A percentile compares a stretch with the other conserved stretches of the same genome.
phyloP scores from a whole-genome alignment of 2,329 filamentous ascomycete species.

The Aspergillus sp. region DNA sequence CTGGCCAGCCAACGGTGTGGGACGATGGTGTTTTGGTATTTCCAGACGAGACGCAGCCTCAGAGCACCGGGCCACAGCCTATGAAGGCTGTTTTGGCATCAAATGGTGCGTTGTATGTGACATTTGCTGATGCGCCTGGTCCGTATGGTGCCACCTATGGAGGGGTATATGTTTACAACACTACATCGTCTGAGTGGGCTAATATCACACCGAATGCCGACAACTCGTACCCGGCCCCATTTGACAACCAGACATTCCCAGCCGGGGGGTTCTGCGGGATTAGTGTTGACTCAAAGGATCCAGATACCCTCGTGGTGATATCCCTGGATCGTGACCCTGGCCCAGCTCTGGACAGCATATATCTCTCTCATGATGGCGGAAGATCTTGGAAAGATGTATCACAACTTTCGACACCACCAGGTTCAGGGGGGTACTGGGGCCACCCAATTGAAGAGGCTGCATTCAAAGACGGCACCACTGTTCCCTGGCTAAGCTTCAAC shows the following conservation, averaged over 20 bases:
- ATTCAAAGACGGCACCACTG: constrained; percentile 12
- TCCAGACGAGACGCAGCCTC: constrained; percentile 13
- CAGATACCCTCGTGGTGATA: constrained; percentile 13
- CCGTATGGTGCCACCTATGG: constrained; percentile 15
- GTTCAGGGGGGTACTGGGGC: constrained; percentile 15
- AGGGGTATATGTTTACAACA: constrained; percentile 15
- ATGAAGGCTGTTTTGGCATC: constrained; percentile 16
- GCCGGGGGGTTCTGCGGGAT: constrained; percentile 16
- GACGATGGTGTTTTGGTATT: constrained; percentile 10
- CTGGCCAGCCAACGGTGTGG: constrained; percentile 15
- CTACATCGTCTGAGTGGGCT: constrained; percentile 7
- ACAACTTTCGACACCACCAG: constrained; percentile 15
- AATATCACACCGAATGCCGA: constrained; percentile 13
- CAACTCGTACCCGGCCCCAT: constrained; percentile 12
- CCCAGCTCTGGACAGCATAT: constrained; percentile 17
- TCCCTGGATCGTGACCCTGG: constrained; percentile 15
- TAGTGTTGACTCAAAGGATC: constrained; percentile 12
- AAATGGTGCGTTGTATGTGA: constrained; percentile 16
- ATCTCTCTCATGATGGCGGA: constrained; percentile 16
- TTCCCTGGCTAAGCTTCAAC: constrained; percentile 18
- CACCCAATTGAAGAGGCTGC: constrained; percentile 16
- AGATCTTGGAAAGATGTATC: constrained; percentile 17
- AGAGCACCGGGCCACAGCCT: constrained; percentile 14
- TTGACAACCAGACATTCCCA: constrained; percentile 13
- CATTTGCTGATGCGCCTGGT: constrained; percentile 13